Evolutionary conservation across 2,329 filamentous ascomycete genomes (phyloP).

Genomic region (Arthrinium puccinioides): DNA sequence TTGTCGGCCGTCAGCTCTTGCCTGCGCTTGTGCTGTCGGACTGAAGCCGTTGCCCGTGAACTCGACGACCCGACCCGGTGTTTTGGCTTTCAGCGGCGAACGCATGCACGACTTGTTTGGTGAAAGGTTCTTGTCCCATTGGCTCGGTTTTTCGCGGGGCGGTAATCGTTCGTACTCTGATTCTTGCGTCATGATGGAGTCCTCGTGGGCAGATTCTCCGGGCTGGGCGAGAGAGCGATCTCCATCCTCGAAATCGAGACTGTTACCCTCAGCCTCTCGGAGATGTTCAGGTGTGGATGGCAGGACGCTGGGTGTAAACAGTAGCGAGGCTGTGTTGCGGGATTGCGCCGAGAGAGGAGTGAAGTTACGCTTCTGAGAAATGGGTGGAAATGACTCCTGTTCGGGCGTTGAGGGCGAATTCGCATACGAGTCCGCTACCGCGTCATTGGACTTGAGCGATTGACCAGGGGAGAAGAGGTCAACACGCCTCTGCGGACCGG

Average conservation of each 20-base stretch:
- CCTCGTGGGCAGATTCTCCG: too few relatives aligned
- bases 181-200: slow-evolving; percentile 27
- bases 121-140: slow-evolving; percentile 44
- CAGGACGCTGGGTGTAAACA: slow-evolving; percentile 28
- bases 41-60: slow-evolving; percentile 46
- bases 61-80: slow-evolving; percentile 50
- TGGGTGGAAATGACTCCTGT: slow-evolving; percentile 22
- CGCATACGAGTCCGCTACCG: slow-evolving; percentile 18
- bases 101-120: slow-evolving; percentile 50
- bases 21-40: slow-evolving; percentile 33
- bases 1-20: slow-evolving; percentile 12
- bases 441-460: slow-evolving; percentile 14
- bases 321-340: slow-evolving; percentile 24
- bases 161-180: slow-evolving; percentile 31
- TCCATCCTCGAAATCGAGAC: background rate
- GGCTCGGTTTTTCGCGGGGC: slow-evolving; percentile 36
- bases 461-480: slow-evolving; percentile 29
- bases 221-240: background rate
- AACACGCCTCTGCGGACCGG: slow-evolving; percentile 21
- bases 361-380: slow-evolving; percentile 42
- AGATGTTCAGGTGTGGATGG: slow-evolving; percentile 9
- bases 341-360: slow-evolving; percentile 32
- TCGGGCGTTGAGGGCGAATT: slow-evolving; percentile 23
- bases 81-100: slow-evolving; percentile 50
- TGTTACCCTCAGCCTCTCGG: slow-evolving; percentile 5